Conservation (phyloP, 805 yeast species). For the Starmerella floricola region DNA sequence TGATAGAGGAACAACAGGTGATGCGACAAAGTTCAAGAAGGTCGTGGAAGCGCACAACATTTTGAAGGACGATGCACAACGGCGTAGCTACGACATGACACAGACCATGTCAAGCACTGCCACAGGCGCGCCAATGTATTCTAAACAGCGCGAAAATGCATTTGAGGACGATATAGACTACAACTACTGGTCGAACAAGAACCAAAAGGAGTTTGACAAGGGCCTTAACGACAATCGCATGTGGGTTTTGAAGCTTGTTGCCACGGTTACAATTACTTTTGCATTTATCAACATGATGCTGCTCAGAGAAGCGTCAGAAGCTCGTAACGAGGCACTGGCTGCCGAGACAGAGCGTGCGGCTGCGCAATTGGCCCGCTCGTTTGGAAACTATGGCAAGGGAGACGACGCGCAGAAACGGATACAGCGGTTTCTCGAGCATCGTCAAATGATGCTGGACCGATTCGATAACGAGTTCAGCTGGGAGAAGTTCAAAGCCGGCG, state of each 20-base stretch:
- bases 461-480: slow-evolving; percentile 12
- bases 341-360: slow-evolving; percentile 24
- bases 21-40: slow-evolving; percentile 42
- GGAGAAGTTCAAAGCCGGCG: slow-evolving; percentile 4
- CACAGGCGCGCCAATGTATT: neutral
- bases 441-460: slow-evolving; percentile 23
- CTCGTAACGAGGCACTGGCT: slow-evolving; percentile 16
- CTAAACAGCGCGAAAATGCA: neutral
- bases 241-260: slow-evolving; percentile 36
- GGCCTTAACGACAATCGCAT: slow-evolving; percentile 31
- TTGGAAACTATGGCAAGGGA: slow-evolving; percentile 45
- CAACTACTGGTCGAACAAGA: slow-evolving; percentile 25
- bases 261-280: slow-evolving; percentile 31
- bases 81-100: slow-evolving; percentile 19
- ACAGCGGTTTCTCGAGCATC: slow-evolving; percentile 38
- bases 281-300: slow-evolving; percentile 33
- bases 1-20: slow-evolving; percentile 33
- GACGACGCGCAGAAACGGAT: slow-evolving; percentile 39
- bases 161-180: slow-evolving; percentile 10
- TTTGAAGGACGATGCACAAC: slow-evolving; percentile 36
- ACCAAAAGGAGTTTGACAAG: slow-evolving; percentile 30
- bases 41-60: slow-evolving; percentile 49
- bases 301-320: slow-evolving; percentile 20
- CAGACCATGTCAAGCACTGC: neutral
- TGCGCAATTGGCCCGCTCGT: slow-evolving; percentile 33